These are phyloP conservation scores for Stephanodiscus minutulus DNA, from an alignment of 108 stramenopile genomes.

Conservation along the genomic window DNA sequence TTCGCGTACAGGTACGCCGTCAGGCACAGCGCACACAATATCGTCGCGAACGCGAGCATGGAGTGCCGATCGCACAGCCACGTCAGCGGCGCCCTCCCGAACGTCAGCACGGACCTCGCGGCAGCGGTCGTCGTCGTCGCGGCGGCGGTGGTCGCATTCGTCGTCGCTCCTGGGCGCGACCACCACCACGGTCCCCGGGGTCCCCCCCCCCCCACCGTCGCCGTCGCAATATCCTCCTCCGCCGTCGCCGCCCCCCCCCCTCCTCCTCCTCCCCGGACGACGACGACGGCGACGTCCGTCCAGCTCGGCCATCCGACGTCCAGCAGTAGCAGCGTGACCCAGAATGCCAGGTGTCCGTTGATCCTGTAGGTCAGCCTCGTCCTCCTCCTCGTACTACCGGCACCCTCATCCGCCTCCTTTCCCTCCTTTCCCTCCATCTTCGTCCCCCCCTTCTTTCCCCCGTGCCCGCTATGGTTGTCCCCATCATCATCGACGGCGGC, in stretches of 20 bases:
- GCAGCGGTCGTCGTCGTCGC: neutral
- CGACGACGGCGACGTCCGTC: conserved; percentile 29
- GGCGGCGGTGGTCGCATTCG: no score
- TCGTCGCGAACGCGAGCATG: conserved; percentile 66
- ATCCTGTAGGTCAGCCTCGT: conserved; percentile 80
- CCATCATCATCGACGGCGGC: no score
- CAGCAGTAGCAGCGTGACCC: conserved; percentile 77
- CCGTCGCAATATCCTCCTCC: no score
- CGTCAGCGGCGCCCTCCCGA: conserved; percentile 66
- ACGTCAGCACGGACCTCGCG: conserved; percentile 33
- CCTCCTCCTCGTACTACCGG: conserved; percentile 49
- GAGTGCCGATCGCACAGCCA: conserved; percentile 80
- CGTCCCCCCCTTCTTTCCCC: no score
- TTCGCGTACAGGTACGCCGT: conserved; percentile 75
- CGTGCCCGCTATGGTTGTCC: no score
- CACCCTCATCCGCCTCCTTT: no score
- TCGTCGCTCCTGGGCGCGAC: no score
- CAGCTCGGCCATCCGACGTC: conserved; percentile 50
- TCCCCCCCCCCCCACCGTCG: no score
- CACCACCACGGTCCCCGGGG: no score
- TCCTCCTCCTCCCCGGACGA: no score
- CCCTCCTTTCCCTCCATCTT: no score
- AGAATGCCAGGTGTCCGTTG: conserved; percentile 95
- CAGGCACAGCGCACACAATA: conserved; percentile 60
- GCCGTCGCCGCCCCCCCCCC: no score